phyloP scores from a whole-genome alignment of 2,329 filamentous ascomycete species.

The Fusarium sp. region DNA sequence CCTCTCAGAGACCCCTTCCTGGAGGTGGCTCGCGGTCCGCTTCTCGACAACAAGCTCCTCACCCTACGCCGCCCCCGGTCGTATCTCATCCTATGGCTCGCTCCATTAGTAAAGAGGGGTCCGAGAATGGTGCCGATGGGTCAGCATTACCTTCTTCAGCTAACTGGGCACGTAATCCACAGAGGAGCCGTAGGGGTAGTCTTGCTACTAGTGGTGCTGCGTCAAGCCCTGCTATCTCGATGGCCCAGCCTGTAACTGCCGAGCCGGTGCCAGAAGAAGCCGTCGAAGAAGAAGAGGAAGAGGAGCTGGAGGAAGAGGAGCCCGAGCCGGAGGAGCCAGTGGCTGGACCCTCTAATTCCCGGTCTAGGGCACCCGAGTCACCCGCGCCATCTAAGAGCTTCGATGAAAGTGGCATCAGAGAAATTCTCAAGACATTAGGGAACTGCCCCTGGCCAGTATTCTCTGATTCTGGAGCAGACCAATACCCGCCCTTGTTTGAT shows the following conservation, averaged over 20 bases:
- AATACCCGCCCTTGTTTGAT: slow-evolving; percentile 81
- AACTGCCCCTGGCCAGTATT: slow-evolving; percentile 50
- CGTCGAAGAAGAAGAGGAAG: slow-evolving; percentile 49
- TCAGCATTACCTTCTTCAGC: slow-evolving; percentile 94
- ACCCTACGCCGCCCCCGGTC: slow-evolving; percentile 54
- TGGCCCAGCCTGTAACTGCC: slow-evolving; percentile 64
- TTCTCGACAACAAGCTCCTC: slow-evolving; percentile 61
- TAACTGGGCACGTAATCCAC: slow-evolving; percentile 85
- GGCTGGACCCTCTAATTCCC: slow-evolving; percentile 38
- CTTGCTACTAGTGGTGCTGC: slow-evolving; percentile 83
- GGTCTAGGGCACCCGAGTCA: slow-evolving; percentile 30
- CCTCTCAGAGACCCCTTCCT: slow-evolving; percentile 76
- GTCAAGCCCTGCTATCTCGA: slow-evolving; percentile 81
- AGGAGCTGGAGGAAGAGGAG: not conserved
- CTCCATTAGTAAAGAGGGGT: slow-evolving; percentile 81
- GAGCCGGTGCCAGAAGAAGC: slow-evolving; percentile 61
- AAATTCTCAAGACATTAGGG: slow-evolving; percentile 53
- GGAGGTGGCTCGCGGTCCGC: slow-evolving; percentile 63
- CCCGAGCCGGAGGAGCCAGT: slow-evolving; percentile 47
- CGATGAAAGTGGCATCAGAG: slow-evolving; percentile 47
- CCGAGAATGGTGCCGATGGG: slow-evolving; percentile 77
- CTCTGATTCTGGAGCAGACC: slow-evolving; percentile 32
- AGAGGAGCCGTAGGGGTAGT: slow-evolving; percentile 76
- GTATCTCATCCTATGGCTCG: slow-evolving; percentile 74
- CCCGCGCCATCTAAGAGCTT: slow-evolving; percentile 19